Percentiles rank a stretch among this genome's conserved stretches.
These are phyloP conservation scores for Coelastrella sp. DNA, from an alignment of 139 green algal species.

Conservation along the genomic window DNA sequence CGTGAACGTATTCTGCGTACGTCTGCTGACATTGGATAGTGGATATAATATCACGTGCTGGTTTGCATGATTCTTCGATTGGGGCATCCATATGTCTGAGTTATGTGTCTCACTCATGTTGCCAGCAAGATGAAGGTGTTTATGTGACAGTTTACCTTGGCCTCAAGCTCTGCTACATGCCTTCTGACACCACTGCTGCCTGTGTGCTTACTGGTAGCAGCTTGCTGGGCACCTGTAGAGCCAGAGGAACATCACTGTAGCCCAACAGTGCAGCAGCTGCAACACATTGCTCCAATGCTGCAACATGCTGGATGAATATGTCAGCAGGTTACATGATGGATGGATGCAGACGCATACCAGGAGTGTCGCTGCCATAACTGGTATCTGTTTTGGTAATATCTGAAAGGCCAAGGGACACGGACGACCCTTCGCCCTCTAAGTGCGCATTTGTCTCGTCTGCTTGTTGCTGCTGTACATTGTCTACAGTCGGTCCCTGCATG, in stretches of 20 bases:
- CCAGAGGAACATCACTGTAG: no score
- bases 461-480: neutral
- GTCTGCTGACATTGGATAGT: neutral
- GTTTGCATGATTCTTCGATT: neutral
- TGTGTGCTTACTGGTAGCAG: neutral
- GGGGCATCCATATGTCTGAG: neutral
- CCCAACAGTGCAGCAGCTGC: no score
- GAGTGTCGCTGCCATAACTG: conserved; percentile 20
- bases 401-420: conserved; percentile 25
- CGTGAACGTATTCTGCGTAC: neutral
- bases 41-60: no score
- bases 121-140: neutral
- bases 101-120: no score
- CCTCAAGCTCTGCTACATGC: conserved; percentile 38
- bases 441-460: neutral
- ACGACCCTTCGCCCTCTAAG: conserved; percentile 15
- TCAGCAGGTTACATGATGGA: no score
- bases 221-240: conserved; percentile 21
- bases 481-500: neutral
- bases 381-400: conserved; percentile 21
- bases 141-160: neutral
- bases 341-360: no score
- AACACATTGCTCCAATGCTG: no score
- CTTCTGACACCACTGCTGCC: conserved; percentile 1
- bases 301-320: no score